Conservation (phyloP, 306 rosid genomes). For the Lathyrus sativus region DNA sequence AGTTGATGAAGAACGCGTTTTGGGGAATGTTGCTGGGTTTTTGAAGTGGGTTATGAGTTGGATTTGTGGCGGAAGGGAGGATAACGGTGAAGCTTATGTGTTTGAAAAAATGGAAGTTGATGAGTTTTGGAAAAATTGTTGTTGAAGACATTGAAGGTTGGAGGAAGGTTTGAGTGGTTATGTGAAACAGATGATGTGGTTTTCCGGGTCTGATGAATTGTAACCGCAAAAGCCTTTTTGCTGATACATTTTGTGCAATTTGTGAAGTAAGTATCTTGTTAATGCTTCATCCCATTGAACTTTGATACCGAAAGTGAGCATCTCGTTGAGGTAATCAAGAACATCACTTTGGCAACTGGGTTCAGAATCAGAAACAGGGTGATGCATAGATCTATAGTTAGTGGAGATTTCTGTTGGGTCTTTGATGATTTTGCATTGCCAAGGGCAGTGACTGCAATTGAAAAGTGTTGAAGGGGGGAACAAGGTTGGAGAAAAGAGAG, state of each 20-base stretch:
- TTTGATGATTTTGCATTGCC: constrained; percentile 73
- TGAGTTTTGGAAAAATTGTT: too few species aligned
- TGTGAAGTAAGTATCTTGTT: constrained; percentile 58
- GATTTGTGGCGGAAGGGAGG: too few species aligned
- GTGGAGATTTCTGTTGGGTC: constrained; percentile 54
- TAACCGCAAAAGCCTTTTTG: constrained; percentile 70
- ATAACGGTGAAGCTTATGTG: too few species aligned
- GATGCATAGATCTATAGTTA: constrained; percentile 53
- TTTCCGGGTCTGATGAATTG: constrained; percentile 60
- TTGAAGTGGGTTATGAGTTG: too few species aligned
- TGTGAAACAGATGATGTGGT: constrained; percentile 62
- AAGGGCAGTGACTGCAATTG: constrained; percentile 68
- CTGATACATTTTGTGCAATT: constrained; percentile 57
- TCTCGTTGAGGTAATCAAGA: constrained; percentile 53
- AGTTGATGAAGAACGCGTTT: too few species aligned
- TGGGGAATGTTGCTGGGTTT: too few species aligned
- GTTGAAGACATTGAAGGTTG: too few species aligned
- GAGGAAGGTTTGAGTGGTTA: too few species aligned
- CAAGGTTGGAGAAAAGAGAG: constrained; percentile 68
- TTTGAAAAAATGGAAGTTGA: too few species aligned
- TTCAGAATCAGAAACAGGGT: constrained; percentile 39
- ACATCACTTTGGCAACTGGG: too few species aligned
- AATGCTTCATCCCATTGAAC: constrained; percentile 68
- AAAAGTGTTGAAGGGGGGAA: constrained; percentile 53
- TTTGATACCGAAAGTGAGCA: constrained; percentile 52